Base-by-base conservation (phyloP, 306 rosid genomes). In the Sechiopsis laciniata region DNA sequence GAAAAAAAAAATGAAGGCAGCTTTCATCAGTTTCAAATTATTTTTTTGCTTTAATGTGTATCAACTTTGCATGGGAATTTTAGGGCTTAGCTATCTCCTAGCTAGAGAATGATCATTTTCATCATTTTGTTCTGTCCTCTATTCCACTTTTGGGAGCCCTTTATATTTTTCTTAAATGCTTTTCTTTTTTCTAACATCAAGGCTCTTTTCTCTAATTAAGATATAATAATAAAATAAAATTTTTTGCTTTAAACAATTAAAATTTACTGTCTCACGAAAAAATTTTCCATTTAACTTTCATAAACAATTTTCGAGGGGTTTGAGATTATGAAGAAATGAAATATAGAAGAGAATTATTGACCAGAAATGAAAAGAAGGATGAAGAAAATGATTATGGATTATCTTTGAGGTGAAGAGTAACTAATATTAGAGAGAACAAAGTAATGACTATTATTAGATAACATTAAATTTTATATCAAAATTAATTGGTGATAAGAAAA, bases 101-200 rank as follows among this genome's bases (percentile, higher is more conserved):
- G 65, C 72, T 67, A 71, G 65, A 29, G 73, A 58, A 64, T 61
- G 57, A 73, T 74, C 68, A 21, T 68, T 84, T 81, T 86, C 78
- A 80, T 74, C 77, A 67, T 81, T 74, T 64, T 78, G 76, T 66
- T 81, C 48, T 65, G 75, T 83, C 82, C 87, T 81, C 78, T 79
- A 81, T 81, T 77, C 79, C 89, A 81, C 82, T 80, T 83, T 82
- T 81, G 72, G 53, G 77, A 77, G 82, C 82, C 80, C 88, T 87
- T 58, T 85, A 82, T 82, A 83, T 81, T 46, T 12, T 17, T 62
- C 37, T 64, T n/a, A 8, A 64, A 64, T 64, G 14, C 7, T 63
- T 63, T 63, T 37, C 42, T 68, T 70, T 32, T 70, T 68, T 68
- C 73, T 68, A 68, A 68, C 42, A 20, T 68, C 57, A 50, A 48